These are phyloP conservation scores for Debaryomyces coudertii DNA, from an alignment of 1,139 yeast species.

Conservation along the genomic window DNA sequence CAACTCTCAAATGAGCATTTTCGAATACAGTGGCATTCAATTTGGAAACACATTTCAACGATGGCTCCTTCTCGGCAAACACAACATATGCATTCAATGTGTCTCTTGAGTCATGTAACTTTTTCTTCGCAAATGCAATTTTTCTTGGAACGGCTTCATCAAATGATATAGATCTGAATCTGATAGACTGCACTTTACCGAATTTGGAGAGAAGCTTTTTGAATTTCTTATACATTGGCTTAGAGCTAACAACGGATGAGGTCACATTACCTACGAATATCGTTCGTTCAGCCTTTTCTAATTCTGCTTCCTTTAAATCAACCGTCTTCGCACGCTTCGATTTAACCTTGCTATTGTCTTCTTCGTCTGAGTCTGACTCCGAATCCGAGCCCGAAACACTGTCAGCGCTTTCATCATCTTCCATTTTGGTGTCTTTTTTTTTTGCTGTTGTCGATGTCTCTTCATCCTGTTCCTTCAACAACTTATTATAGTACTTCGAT, in stretches of 20 bases:
- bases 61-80: conserved; percentile 54
- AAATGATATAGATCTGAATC: conserved; percentile 93
- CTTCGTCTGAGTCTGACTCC: conserved; percentile 9
- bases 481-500: conserved; percentile 47
- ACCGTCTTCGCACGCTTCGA: conserved; percentile 34
- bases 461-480: conserved; percentile 30
- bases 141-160: conserved; percentile 88
- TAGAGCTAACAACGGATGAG: conserved; percentile 64
- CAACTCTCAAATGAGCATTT: conserved; percentile 82
- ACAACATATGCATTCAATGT: conserved; percentile 90
- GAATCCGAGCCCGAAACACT: conserved; percentile 21
- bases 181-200: conserved; percentile 70
- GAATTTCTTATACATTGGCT: conserved; percentile 62
- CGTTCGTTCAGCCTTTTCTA: conserved; percentile 85
- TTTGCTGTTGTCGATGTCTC: conserved; percentile 13
- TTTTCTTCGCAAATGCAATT: conserved; percentile 83
- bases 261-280: conserved; percentile 89
- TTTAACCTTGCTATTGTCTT: conserved; percentile 15
- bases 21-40: conserved; percentile 72
- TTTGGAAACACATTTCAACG: conserved; percentile 53
- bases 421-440: conserved; percentile 18
- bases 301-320: conserved; percentile 66
- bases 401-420: conserved; percentile 18
- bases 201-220: conserved; percentile 58
- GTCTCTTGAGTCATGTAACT: conserved; percentile 75